Evolutionary conservation across 768 basidiomycete genomes (phyloP), one percentile per base, ranked within the genome.

Genomic region (Dendrothele bispora): DNA sequence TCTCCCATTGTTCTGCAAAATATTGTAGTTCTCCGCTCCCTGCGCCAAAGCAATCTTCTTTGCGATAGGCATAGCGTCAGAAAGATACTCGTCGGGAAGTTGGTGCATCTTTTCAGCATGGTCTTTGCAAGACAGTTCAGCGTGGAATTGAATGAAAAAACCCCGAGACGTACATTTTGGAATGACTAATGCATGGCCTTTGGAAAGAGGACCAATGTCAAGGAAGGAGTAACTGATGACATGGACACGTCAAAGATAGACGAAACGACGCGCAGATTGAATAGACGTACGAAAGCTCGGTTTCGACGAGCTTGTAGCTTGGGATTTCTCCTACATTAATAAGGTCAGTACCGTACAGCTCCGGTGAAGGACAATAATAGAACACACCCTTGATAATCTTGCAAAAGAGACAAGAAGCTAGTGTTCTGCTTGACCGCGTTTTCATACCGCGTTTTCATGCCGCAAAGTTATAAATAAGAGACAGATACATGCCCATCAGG

Each of bases 281-380:
- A 7, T 15, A 22, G 11, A 80, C 82, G 56, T 60, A 89, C 83
- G 85, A 80, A 21, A 78, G 62, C 5, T 82, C 78, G 2, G 88
- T 91, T 64, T 94, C 91, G 34, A 87, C 46, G 28, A 94, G 79
- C 71, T 93, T 95, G 67, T 78, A 85, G 67, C 86, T 86, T 15
- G 95, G 95, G 54, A 98, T 93, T 20, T 94, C 86, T 42, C 92
- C 93, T 93, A n/a, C n/a, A n/a, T n/a, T n/a, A 45, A 24, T 17
- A 7, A 35, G 17, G 18, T 14, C 21, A 47, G 28, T 5, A 35
- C 37, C 39, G n/a, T 18, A 35, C 27, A 38, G 32, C n/a, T n/a
- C n/a, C 14, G 39, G 37, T 22, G n/a, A 21, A 21, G 2, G 15
- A 27, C 20, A 27, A n/a, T n/a, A n/a, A n/a, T n/a, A n/a, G n/a